phyloP scores from a whole-genome alignment of 1,284 basidiomycete genomes.

The Blastosporella zonata region DNA sequence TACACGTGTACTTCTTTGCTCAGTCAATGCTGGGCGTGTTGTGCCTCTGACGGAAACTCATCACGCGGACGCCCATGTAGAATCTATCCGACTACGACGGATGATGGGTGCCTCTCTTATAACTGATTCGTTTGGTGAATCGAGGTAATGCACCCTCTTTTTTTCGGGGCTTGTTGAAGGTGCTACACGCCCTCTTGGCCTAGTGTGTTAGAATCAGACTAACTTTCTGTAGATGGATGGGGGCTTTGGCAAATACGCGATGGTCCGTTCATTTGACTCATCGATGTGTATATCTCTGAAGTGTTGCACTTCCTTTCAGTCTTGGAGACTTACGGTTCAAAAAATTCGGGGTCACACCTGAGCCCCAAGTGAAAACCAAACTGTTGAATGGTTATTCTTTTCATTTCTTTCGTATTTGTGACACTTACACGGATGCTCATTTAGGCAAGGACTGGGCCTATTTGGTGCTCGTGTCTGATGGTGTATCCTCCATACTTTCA shows the following conservation, averaged over 20 bases:
- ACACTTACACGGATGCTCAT: slow-evolving; percentile 1
- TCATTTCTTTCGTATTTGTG: background rate
- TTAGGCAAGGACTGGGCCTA: slow-evolving; percentile 77
- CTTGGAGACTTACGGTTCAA: slow-evolving; percentile 93
- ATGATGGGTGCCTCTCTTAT: slow-evolving; percentile 91
- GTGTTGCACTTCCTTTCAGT: slow-evolving; percentile 35
- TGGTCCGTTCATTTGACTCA: slow-evolving; percentile 45
- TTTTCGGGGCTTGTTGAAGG: too few relatives aligned
- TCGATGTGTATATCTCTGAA: slow-evolving; percentile 9
- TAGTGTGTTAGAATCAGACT: too few relatives aligned
- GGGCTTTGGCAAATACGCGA: slow-evolving; percentile 90
- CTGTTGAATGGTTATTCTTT: slow-evolving; percentile 64
- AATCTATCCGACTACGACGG: slow-evolving; percentile 80
- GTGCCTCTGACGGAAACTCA: slow-evolving; percentile 87
- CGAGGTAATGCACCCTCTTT: slow-evolving; percentile 48
- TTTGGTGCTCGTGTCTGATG: slow-evolving; percentile 84
- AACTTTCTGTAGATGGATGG: slow-evolving; percentile 91
- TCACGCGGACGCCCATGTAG: slow-evolving; percentile 87
- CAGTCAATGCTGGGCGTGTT: slow-evolving; percentile 69
- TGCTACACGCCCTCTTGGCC: too few relatives aligned
- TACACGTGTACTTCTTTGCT: slow-evolving; percentile 84
- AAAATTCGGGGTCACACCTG: slow-evolving; percentile 87
- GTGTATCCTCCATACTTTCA: slow-evolving; percentile 85
- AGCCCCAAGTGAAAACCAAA: slow-evolving; percentile 87
- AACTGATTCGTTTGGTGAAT: slow-evolving; percentile 95